Evolutionary conservation across 1,284 basidiomycete genomes (phyloP).

Genomic region (Somion occarium): DNA sequence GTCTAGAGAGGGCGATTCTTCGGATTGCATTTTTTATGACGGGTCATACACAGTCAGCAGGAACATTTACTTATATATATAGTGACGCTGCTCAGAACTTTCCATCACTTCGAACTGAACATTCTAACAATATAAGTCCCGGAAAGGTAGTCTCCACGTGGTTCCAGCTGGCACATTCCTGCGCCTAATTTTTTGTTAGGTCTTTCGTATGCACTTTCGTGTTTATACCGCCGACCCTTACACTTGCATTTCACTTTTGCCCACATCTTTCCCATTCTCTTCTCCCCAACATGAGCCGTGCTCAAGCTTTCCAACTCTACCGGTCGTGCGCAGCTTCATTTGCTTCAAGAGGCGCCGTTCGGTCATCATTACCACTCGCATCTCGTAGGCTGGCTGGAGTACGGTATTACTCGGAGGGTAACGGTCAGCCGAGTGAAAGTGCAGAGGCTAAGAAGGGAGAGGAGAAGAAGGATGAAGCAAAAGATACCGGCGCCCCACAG

Average conservation of each 20-base stretch:
- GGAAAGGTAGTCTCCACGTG: too few relatives aligned
- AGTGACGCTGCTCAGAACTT: too few relatives aligned
- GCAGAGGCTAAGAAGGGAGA: conserved; percentile 25
- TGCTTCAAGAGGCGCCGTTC: conserved; percentile 29
- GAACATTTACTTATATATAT: too few relatives aligned
- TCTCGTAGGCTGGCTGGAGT: conserved; percentile 23
- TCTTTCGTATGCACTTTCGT: neutral
- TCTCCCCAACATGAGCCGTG: conserved; percentile 40
- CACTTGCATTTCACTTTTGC: conserved; percentile 13
- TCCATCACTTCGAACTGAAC: too few relatives aligned
- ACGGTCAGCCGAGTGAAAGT: conserved; percentile 29
- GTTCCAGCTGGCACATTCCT: neutral
- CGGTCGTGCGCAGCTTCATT: conserved; percentile 52
- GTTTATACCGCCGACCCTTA: conserved; percentile 20
- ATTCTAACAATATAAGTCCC: too few relatives aligned
- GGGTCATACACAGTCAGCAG: too few relatives aligned
- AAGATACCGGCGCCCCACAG: conserved; percentile 20
- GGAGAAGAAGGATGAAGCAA: conserved; percentile 26
- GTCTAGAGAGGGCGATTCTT: too few relatives aligned
- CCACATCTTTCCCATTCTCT: conserved; percentile 12
- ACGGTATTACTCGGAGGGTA: conserved; percentile 50
- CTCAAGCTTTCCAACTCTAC: conserved; percentile 45
- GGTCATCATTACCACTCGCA: conserved; percentile 29
- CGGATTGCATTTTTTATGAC: too few relatives aligned
- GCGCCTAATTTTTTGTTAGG: neutral